Evolutionary conservation across 1,139 yeast genomes (phyloP), one percentile per base, ranked within the genome.

Genomic region (Candida smagusa): DNA sequence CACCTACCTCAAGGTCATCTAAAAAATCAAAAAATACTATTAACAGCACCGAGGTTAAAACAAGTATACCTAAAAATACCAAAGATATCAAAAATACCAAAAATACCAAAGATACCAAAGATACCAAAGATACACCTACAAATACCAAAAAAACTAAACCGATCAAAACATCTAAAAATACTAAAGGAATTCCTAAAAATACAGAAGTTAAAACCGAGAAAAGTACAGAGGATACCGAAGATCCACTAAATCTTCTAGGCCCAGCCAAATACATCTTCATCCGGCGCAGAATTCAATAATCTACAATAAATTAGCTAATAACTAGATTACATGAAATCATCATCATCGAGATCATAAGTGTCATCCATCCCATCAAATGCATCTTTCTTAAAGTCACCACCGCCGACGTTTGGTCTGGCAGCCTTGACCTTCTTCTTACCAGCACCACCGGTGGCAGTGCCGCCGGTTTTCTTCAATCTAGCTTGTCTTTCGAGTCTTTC

Each of bases 341-440:
- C 87, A 58, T 86, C 96, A 42, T 67, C 79, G 45, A 73, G 66
- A 47, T 81, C 83, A 51, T 74, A 78, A 56, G 69, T 67, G 30
- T 48, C 59, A 40, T 57, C 66, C 57, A 64, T 49, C 43, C 79
- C 79, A 51, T 83, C 95, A 50, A 77, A 73, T 34, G 72, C 78
- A 52, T 81, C 81, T 55, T 85, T 89, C 66, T 85, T 84, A 75
- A 86, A 87, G 32, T 34, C 36, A 5, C 83, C 80, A 42, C 84
- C 83, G 44, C 84, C 84, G 52, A 84, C 77, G 58, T 85, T 82
- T 36, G 90, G 79, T 51, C 86, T 86, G 24, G 74, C 80, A 24
- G 79, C 78, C 72, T 88, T 89, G 46, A 82, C 90, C 78, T 90
- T 89, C 80, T 88, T 86, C 75, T 87, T 88, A 56, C 96, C 97